phyloP scores from a whole-genome alignment of 176 grass and related monocot species.

The Carex scoparia region DNA sequence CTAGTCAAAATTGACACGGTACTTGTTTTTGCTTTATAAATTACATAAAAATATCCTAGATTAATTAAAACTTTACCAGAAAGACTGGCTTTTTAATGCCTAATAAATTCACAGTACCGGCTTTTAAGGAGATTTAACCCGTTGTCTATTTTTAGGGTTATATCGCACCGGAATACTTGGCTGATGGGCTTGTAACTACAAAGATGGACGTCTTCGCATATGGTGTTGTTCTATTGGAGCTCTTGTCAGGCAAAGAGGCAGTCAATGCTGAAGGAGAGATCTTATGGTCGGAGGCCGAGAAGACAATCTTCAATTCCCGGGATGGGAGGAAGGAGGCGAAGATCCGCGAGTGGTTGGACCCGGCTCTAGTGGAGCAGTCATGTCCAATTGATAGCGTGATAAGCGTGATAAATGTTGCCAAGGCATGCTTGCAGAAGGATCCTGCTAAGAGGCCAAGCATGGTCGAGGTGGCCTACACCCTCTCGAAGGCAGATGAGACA shows the following conservation, averaged over 20 bases:
- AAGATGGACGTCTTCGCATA: conserved; percentile 98
- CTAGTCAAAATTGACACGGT: not conserved
- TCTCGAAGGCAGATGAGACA: conserved; percentile 82
- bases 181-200: conserved; percentile 84
- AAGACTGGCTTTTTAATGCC: not conserved
- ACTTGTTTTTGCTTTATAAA: not conserved
- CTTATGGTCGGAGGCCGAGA: conserved; percentile 70
- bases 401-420: conserved; percentile 54
- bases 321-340: conserved; percentile 34
- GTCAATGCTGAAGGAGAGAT: conserved; percentile 36
- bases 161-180: conserved; percentile 92
- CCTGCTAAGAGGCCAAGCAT: conserved; percentile 88
- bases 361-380: conserved; percentile 52
- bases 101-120: not conserved
- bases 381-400: conserved; percentile 62
- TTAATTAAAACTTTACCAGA: not conserved
- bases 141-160: conserved; percentile 32
- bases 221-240: conserved; percentile 86
- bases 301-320: conserved; percentile 37
- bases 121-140: too few species aligned
- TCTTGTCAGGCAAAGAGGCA: conserved; percentile 66
- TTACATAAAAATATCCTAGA: not conserved
- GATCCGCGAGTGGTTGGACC: conserved; percentile 69
- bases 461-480: conserved; percentile 80
- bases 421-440: conserved; percentile 65